phyloP scores from a whole-genome alignment of 2,329 filamentous ascomycete genomes.

The Raffaelea ambrosiae region DNA sequence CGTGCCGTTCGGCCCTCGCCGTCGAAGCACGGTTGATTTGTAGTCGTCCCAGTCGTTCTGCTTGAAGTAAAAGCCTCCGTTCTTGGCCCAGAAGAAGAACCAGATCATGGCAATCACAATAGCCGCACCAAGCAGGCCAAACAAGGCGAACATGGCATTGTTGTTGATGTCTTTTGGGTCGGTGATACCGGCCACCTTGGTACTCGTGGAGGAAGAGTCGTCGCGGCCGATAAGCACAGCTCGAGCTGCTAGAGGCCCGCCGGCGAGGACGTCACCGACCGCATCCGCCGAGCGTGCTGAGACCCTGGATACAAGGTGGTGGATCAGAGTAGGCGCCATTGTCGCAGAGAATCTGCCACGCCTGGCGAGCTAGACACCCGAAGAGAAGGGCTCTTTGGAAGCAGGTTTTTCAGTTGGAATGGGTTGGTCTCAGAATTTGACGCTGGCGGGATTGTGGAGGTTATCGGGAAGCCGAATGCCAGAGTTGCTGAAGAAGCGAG shows the following conservation, averaged over 20 bases:
- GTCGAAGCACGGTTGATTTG: conserved; percentile 85
- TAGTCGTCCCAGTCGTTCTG: conserved; percentile 96
- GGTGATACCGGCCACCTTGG: conserved; percentile 36
- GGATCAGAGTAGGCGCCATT: conserved; percentile 33
- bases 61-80: conserved; percentile 84
- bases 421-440: background rate
- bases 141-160: conserved; percentile 71
- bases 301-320: conserved; percentile 7
- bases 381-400: background rate
- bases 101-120: conserved; percentile 74
- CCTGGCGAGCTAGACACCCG: background rate
- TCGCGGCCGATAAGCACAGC: conserved; percentile 34
- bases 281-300: conserved; percentile 10
- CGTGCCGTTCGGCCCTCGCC: conserved; percentile 82
- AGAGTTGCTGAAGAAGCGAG: background rate
- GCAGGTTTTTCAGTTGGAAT: background rate
- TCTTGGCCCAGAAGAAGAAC: conserved; percentile 99
- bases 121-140: conserved; percentile 70
- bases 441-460: background rate
- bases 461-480: background rate
- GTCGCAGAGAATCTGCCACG: background rate
- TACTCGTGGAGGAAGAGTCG: conserved; percentile 25
- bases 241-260: conserved; percentile 34
- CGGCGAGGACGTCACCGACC: conserved; percentile 17
- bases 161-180: conserved; percentile 52